Evolutionary conservation across 2,329 filamentous ascomycete genomes (phyloP).

Genomic region (Zelopaecilomyces penicillatus): DNA sequence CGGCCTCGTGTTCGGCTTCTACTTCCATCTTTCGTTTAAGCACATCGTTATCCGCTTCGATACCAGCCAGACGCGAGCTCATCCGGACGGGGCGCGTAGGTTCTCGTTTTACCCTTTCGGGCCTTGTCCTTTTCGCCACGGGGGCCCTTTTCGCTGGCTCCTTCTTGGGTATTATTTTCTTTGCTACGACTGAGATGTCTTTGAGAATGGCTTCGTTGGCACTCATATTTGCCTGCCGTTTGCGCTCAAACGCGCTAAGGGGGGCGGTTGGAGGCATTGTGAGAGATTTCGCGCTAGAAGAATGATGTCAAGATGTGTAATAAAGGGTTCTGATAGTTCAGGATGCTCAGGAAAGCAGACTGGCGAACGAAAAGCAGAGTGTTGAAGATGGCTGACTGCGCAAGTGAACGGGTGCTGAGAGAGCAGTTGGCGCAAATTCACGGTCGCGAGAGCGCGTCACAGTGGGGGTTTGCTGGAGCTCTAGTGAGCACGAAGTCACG

Average conservation of each 20-base stretch:
- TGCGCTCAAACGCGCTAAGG: slow-evolving; percentile 79
- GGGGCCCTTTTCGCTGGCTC: slow-evolving; percentile 36
- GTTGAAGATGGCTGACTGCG: too few species aligned
- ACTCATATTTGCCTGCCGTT: slow-evolving; percentile 77
- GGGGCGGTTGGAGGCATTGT: slow-evolving; percentile 38
- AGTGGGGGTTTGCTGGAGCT: too few species aligned
- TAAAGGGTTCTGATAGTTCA: too few species aligned
- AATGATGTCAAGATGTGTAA: neutral
- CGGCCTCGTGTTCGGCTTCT: slow-evolving; percentile 34
- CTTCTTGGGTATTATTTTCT: slow-evolving; percentile 45
- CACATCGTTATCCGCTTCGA: slow-evolving; percentile 38
- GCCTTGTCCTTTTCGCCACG: slow-evolving; percentile 18
- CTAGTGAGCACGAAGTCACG: too few species aligned
- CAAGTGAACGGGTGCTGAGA: too few species aligned
- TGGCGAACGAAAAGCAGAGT: too few species aligned
- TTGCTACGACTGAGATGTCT: slow-evolving; percentile 64
- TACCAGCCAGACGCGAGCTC: slow-evolving; percentile 50
- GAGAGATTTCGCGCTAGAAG: neutral
- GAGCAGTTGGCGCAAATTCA: too few species aligned
- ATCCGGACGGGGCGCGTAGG: slow-evolving; percentile 42
- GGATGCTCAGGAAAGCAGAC: too few species aligned
- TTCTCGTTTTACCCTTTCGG: slow-evolving; percentile 40
- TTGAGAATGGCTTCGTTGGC: slow-evolving; percentile 75
- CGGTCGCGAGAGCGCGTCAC: too few species aligned
- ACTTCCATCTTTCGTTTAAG: slow-evolving; percentile 44